These are phyloP conservation scores for Verticillium nonalfalfae DNA, from an alignment of 2,329 filamentous ascomycete species.

Conservation along the genomic window DNA sequence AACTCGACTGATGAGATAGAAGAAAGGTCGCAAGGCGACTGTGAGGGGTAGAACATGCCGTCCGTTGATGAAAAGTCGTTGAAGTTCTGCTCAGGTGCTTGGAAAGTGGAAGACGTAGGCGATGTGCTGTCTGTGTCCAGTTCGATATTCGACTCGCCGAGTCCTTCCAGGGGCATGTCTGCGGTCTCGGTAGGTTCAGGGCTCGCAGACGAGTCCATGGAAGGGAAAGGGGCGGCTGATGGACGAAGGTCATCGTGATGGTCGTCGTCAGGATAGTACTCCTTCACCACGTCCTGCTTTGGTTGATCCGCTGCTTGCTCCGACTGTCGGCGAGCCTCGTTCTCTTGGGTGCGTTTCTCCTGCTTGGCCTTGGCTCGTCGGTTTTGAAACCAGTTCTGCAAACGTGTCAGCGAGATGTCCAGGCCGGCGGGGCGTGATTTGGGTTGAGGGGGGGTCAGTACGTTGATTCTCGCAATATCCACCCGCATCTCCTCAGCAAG, in stretches of 20 bases:
- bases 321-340: conserved; percentile 29
- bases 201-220: background rate
- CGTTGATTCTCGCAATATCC: conserved; percentile 59
- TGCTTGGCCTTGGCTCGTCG: conserved; percentile 60
- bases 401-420: conserved; percentile 20
- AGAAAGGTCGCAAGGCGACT: conserved; percentile 9
- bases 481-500: conserved; percentile 56
- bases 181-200: background rate
- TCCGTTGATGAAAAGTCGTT: conserved; percentile 4
- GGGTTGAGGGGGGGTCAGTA: conserved; percentile 19
- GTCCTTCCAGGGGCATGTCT: background rate
- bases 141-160: background rate
- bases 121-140: conserved; percentile 9
- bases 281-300: conserved; percentile 23
- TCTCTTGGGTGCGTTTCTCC: conserved; percentile 48
- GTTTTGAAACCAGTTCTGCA: conserved; percentile 65
- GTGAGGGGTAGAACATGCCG: conserved; percentile 5
- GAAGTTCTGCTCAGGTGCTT: conserved; percentile 3
- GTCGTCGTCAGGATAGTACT: conserved; percentile 23
- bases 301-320: conserved; percentile 28
- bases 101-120: conserved; percentile 7
- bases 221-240: conserved; percentile 25
- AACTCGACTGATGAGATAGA: conserved; percentile 1
- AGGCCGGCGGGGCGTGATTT: background rate
- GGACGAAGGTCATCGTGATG: conserved; percentile 29